Evolutionary conservation across 805 yeast species (phyloP), one percentile per base, ranked within the genome.

Genomic region (Kazachstania taianensis): DNA sequence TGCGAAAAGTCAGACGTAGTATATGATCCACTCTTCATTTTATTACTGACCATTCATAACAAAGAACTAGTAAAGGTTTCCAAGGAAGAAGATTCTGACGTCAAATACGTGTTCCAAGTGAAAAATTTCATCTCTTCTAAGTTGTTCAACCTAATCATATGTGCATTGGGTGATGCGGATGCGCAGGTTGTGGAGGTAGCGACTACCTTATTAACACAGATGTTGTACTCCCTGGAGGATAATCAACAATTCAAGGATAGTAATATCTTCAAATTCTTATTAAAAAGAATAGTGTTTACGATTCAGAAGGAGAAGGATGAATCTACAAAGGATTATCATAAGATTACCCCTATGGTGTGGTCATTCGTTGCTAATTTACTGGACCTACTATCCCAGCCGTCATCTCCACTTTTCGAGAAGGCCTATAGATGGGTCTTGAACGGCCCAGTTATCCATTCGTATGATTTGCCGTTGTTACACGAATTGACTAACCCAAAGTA

Each of bases 11-110:
- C 44, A 2, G 42, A 44, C 13, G 52, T 63, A 0, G 43, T 61
- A 5, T 82, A 86, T 54, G 89, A 84, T 50, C 69, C 76, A n/a
- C 76, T 79, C 49, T 83, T 86, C 48, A 46, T 86, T 25, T 53
- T 83, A 41, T 61, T 80, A 37, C 50, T 78, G 41, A 57, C 78
- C 4, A 52, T 80, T 25, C 79, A 77, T 52, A 81, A 76, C 45
- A 77, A 73, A 4, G 87, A 81, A 41, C 60, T 81, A 22, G 67
- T 81, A 28, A 56, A 51, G 19, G n/a, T 14, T 16, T 38, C 59
- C 10, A 46, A 50, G 3, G 53, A 53, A 7, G 59, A 57, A 5
- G 62, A 55, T 4, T 51, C 45, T 6, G 42, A 35, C 12, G 15
- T 23, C 32, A 37, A 45, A 30, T 40, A 59, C 32, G 55, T 52